Evolutionary conservation across 2,329 filamentous ascomycete genomes (phyloP), one percentile per base, ranked within the genome.

Genomic region (Trichoderma polysporum): DNA sequence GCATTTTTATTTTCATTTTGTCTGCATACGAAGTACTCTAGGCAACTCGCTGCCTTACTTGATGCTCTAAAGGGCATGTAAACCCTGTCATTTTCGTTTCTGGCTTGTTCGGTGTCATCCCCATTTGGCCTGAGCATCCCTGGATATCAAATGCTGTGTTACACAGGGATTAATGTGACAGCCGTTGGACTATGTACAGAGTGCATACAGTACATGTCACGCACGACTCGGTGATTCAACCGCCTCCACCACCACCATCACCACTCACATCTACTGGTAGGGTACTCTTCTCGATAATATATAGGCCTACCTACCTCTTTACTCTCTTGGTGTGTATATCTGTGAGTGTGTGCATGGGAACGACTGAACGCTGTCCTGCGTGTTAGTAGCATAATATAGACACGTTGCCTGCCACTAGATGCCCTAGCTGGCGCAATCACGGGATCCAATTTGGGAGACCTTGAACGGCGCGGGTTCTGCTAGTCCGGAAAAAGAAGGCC

Each of bases 401-500:
- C 39, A 37, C 62, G 29, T 64, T 56, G 50, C 25, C 31, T 22
- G 39, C 17, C 6, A 33, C 13, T 60, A 19, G 17, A 25, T 27
- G 45, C n/a, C 22, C 60, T 63, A 29, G 39, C 25, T 10, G 45
- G 29, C n/a, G 27, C 35, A 35, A 66, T 59, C 62, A 66, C 56
- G 56, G 64, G 60, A 62, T 62, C 47, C 35, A 31, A 33, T 25
- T 45, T 45, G n/a, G 57, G 41, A 50, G 61, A 56, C 15, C 8
- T 41, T 35, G 53, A 29, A 31, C n/a, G 39, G 39, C 37, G 19
- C 22, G 52, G 29, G 29, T 27, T 22, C 41, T 60, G 54, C 66
- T 68, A 68, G 52, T 41, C 66, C 66, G 35, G 60, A 68, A 54
- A n/a, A 33, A 68, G 66, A 65, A 68, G 66, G 66, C 47, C 60